phyloP scores from a whole-genome alignment of 2,329 filamentous ascomycete species.

The Graphilbum fragrans region DNA sequence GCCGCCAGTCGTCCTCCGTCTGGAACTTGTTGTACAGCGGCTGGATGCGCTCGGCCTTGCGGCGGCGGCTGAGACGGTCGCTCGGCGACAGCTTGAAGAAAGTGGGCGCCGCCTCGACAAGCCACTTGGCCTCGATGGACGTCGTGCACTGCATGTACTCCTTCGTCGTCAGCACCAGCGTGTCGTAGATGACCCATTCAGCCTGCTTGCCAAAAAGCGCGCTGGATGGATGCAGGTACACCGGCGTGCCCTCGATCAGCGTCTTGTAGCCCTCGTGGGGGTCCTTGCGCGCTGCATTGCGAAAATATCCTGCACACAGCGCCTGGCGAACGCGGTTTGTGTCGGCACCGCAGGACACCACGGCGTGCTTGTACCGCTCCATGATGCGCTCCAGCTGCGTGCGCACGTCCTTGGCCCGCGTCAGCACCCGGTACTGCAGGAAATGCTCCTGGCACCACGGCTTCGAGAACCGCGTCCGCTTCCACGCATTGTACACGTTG shows the following conservation, averaged over 20 bases:
- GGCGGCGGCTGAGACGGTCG: constrained; percentile 76
- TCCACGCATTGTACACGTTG: constrained; percentile 98
- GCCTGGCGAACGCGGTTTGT: constrained; percentile 81
- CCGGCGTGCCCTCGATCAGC: constrained; percentile 84
- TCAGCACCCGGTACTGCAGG: constrained; percentile 83
- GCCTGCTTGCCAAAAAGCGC: constrained; percentile 91
- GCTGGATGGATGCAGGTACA: constrained; percentile 86
- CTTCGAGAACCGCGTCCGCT: constrained; percentile 65
- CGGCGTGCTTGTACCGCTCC: constrained; percentile 72
- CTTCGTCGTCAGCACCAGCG: constrained; percentile 82
- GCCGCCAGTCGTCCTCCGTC: constrained; percentile 86
- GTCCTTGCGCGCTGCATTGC: constrained; percentile 88
- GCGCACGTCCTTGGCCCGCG: constrained; percentile 80
- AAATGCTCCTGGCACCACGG: constrained; percentile 98
- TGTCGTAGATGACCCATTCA: constrained; percentile 93
- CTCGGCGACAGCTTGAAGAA: constrained; percentile 96
- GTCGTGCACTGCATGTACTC: constrained; percentile 98
- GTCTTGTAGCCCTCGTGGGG: constrained; percentile 97
- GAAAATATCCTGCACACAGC: constrained; percentile 88
- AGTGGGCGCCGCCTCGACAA: constrained; percentile 93
- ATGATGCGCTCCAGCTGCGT: constrained; percentile 90
- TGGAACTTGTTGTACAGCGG: constrained; percentile 89
- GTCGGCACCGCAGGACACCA: constrained; percentile 76
- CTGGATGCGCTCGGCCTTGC: constrained; percentile 89
- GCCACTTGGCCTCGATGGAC: constrained; percentile 83